Conservation (phyloP, 2,329 filamentous ascomycete species). For the Microdochium nivale region DNA sequence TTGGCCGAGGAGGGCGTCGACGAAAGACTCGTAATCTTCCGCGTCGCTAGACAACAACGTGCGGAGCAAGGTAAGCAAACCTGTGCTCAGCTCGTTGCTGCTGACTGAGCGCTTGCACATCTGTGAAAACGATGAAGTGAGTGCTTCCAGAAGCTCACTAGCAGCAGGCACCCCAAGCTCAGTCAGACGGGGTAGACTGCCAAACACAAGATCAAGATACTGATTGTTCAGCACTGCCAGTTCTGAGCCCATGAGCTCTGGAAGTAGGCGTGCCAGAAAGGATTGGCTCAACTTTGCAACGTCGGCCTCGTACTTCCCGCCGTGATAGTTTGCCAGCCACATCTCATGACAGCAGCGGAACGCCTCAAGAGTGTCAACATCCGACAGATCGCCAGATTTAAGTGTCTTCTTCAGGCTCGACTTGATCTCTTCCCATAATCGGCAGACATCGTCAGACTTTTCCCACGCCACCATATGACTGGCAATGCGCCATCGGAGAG, state of each 20-base stretch:
- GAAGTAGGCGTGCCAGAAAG: constrained; percentile 13
- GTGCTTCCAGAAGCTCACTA: constrained; percentile 9
- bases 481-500: constrained; percentile 19
- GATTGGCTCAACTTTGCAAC: constrained; percentile 12
- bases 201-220: constrained; percentile 16
- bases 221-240: constrained; percentile 6
- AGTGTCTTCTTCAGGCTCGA: constrained; percentile 13
- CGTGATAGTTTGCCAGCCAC: constrained; percentile 16
- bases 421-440: constrained; percentile 16
- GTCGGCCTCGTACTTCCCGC: constrained; percentile 15
- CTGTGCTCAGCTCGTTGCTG: neutral
- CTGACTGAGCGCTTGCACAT: constrained; percentile 5
- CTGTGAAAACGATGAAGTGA: constrained; percentile 13
- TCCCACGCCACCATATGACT: constrained; percentile 17
- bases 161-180: constrained; percentile 12
- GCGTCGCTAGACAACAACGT: constrained; percentile 6
- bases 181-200: constrained; percentile 12
- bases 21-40: constrained; percentile 15
- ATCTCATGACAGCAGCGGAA: constrained; percentile 18
- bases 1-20: constrained; percentile 15
- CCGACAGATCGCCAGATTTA: constrained; percentile 10
- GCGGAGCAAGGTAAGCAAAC: neutral
- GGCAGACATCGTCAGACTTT: constrained; percentile 11
- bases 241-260: constrained; percentile 6
- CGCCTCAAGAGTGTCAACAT: constrained; percentile 16